phyloP scores from a whole-genome alignment of 192 early-diverging fungal species.

The Coemansia sp. region DNA sequence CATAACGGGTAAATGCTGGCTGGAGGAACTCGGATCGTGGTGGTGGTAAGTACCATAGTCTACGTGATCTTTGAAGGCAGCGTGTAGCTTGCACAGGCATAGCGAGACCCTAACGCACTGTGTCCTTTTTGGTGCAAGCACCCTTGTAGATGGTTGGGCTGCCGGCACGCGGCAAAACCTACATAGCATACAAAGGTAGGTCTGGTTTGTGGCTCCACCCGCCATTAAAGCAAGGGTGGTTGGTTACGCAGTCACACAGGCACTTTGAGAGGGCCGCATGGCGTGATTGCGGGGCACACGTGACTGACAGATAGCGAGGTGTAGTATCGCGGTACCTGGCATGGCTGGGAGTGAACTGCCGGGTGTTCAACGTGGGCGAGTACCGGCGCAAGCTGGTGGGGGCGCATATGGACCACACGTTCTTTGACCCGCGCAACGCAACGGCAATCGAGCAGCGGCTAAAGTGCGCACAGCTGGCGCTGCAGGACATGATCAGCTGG shows the following conservation, averaged over 20 bases:
- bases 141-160: constrained; percentile 78
- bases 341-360: constrained; percentile 91
- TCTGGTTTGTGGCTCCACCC: background rate
- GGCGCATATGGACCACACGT: constrained; percentile 73
- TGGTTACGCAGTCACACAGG: too few species aligned
- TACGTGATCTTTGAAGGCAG: background rate
- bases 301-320: background rate
- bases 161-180: constrained; percentile 95
- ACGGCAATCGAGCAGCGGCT: constrained; percentile 69
- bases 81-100: background rate
- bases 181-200: constrained; percentile 85
- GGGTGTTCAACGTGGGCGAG: constrained; percentile 97
- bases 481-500: constrained; percentile 92
- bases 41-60: constrained; percentile 41
- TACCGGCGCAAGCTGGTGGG: constrained; percentile 92
- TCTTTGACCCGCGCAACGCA: constrained; percentile 87
- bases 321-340: constrained; percentile 87
- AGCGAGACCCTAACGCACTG: too few species aligned
- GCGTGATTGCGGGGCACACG: too few species aligned
- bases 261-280: too few species aligned
- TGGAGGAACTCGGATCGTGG: constrained; percentile 54
- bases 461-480: constrained; percentile 77
- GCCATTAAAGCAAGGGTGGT: too few species aligned
- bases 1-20: constrained; percentile 38
- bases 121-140: too few species aligned